Base-by-base conservation (phyloP, 495 filamentous ascomycete genomes). In the Aspergillus sclerotiicarbonarius region DNA sequence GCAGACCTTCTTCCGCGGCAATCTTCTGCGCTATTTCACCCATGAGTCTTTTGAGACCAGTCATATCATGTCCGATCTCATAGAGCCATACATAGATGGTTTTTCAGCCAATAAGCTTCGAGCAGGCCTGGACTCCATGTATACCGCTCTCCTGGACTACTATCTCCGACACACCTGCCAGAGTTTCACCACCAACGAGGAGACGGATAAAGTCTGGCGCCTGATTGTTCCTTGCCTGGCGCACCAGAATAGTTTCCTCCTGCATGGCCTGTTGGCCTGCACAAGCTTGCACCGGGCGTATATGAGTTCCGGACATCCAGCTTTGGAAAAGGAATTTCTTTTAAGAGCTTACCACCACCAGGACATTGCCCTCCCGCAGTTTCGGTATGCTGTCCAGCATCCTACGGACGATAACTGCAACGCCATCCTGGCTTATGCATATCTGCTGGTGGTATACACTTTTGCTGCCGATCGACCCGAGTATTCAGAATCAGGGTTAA, bases 251-350 rank as follows among this genome's bases (percentile, higher is more conserved):
- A 33, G 50, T 12, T 78, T 75, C 39, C 51, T 78, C 0, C 45
- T 72, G 15, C 66, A 74, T 25, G 72, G 71, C 3, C 63, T 78
- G 15, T 57, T 78, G 18, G 69, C 75, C 9, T 70, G 68, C 32
- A 49, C 74, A 3, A 62, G 70, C 2, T 44, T 70, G 19, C 73
- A 76, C 41, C 51, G 71, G 16, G 67, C 68, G 12, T 63, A 64
- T 29, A 21, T 67, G 9, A 15, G 21, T 20, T 1, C n/a, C 21
- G 21, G 37, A 12, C 30, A 67, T 18, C 64, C 57, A 0, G 6
- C 44, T 0, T 33, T 63, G 37, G 43, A 57, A 8, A 32, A 54
- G 12, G n/a, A 51, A 25, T 69, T 67, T 31, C 51, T 61, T 3
- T 15, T 74, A 1, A 60, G 50, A 35, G 64, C 69, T 9, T 61